Evolutionary conservation across 495 filamentous ascomycete genomes (phyloP).

Genomic region (Lophiostoma macrostomum): DNA sequence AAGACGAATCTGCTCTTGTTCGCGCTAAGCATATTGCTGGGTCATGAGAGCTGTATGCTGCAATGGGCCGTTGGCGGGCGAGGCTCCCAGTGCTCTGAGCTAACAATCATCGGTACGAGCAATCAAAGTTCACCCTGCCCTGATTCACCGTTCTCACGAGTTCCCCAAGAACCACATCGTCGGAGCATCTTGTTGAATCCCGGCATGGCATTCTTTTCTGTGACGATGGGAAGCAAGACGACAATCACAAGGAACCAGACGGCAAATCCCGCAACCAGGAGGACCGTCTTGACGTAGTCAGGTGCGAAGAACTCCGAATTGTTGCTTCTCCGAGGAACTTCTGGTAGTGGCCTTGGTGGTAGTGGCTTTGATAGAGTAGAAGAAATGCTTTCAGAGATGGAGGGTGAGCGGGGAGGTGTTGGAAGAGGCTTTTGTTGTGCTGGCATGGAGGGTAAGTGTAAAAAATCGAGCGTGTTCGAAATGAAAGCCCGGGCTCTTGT

Average conservation of each 20-base stretch:
- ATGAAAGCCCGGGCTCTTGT: no score
- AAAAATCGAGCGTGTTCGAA: no score
- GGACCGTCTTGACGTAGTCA: background rate
- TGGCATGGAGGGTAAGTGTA: no score
- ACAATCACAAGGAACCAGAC: conserved; percentile 20
- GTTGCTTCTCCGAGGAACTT: background rate
- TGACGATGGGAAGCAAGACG: conserved; percentile 14
- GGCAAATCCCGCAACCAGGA: background rate
- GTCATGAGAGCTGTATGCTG: no score
- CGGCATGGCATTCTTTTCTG: conserved; percentile 20
- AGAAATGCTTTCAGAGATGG: no score
- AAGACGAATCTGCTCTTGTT: background rate
- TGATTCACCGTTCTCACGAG: background rate
- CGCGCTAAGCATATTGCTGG: no score
- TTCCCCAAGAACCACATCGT: background rate
- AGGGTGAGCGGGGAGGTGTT: no score
- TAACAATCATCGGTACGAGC: no score
- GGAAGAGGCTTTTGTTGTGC: no score
- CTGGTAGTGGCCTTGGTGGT: background rate
- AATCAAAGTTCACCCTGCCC: background rate
- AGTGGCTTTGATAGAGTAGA: background rate
- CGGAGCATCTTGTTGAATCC: conserved; percentile 15
- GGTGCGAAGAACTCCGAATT: background rate
- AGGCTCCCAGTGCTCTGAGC: no score
- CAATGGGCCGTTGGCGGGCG: no score